Base-by-base conservation (phyloP, 352 stramenopile genomes). In the Aphanomyces stellatus region DNA sequence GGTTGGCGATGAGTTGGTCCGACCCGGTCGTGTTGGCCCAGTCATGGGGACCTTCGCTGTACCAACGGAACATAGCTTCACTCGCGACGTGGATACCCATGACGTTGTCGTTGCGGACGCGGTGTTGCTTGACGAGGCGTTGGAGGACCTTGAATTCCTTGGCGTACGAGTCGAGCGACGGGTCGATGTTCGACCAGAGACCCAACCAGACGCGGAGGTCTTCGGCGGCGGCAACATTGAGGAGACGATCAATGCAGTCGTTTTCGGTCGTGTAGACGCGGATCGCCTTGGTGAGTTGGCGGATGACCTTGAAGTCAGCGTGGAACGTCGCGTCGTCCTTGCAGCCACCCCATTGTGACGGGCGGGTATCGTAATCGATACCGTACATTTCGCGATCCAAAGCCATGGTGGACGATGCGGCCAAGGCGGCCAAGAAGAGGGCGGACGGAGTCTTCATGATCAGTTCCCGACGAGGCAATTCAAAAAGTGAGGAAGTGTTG, bases 11-110 rank as follows among this genome's bases (percentile, higher is more conserved):
- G n/a, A 67, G 28, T 19, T 49, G 25, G 22, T 67, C 28, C 8
- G 42, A 25, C 10, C 60, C 60, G n/a, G 24, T 67, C 11, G n/a
- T 11, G 60, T 67, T 67, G 60, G 37, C 22, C 49, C 49, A 57
- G n/a, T n/a, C n/a, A n/a, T n/a, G n/a, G 37, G 37, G 34, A 27
- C 30, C 46, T 15, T 27, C 41, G 6, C 33, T 15, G 49, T 88
- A 72, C 34, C 81, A 65, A 42, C 80, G 83, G 74, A 88, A 89
- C 41, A 91, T 77, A 22, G 81, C 76, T 40, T 90, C 81, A 34
- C 76, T 88, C 33, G 80, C 81, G 0, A 91, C 77, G 62, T 85
- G 69, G 22, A 92, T 43, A 10, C 70, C 78, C 11, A 80, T 62
- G 34, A 92, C 76, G 53, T 85, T 84, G 67, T 71, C 48, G 51